A percentile compares a stretch with the other conserved stretches of the same genome.
These are phyloP conservation scores for Boletus holoroseus DNA, from an alignment of 1,284 basidiomycete species.

Conservation along the genomic window DNA sequence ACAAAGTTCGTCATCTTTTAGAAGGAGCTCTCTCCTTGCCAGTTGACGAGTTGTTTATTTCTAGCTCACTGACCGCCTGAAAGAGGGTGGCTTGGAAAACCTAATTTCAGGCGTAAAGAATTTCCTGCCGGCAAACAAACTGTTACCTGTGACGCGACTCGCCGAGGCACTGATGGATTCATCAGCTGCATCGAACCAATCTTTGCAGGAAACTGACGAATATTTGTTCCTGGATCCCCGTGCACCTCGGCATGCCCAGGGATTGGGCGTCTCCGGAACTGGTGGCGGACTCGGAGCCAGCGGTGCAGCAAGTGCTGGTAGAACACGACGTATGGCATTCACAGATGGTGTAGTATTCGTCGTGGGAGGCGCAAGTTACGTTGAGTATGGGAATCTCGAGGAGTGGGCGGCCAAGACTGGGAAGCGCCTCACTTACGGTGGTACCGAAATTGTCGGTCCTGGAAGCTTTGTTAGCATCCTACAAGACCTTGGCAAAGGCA, in stretches of 20 bases:
- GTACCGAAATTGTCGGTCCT: conserved; percentile 92
- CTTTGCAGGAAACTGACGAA: conserved; percentile 93
- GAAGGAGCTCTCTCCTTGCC: conserved; percentile 3
- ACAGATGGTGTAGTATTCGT: conserved; percentile 89
- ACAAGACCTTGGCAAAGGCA: conserved; percentile 52
- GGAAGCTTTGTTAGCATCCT: conserved; percentile 74
- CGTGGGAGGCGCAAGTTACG: conserved; percentile 95
- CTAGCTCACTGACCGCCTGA: conserved; percentile 86
- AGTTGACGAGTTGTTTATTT: not conserved
- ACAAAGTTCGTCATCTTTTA: conserved; percentile 54
- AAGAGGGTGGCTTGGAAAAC: conserved; percentile 93
- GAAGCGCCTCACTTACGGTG: conserved; percentile 89
- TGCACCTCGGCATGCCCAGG: conserved; percentile 56
- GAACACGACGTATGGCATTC: conserved; percentile 74
- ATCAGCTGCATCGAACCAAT: conserved; percentile 84
- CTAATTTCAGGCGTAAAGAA: conserved; percentile 97
- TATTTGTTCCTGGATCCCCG: conserved; percentile 93
- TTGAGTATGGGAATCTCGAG: conserved; percentile 94
- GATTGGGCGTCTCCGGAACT: conserved; percentile 46
- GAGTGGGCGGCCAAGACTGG: conserved; percentile 83
- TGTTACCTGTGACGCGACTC: conserved; percentile 87
- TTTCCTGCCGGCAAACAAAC: conserved; percentile 93
- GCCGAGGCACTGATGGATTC: conserved; percentile 98
- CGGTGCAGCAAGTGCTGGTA: conserved; percentile 41
- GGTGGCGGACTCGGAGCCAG: conserved; percentile 40